These are phyloP conservation scores for Penicillium steckii DNA, from an alignment of 495 filamentous ascomycete species.

Conservation along the genomic window DNA sequence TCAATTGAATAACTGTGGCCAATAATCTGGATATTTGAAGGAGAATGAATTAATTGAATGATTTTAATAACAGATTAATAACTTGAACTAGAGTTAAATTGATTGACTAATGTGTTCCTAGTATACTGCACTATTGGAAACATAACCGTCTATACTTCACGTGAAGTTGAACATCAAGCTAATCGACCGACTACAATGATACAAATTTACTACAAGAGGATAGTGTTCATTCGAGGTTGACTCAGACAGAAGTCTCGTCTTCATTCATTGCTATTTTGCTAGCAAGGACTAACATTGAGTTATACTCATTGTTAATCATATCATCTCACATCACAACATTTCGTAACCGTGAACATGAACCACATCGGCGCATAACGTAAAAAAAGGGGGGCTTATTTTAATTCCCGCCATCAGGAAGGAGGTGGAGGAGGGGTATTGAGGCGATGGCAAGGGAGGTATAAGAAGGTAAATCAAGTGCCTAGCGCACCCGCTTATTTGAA, in stretches of 20 bases:
- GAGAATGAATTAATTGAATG: too few relatives aligned
- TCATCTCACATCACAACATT: constrained; percentile 34
- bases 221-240: too few relatives aligned
- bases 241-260: background rate
- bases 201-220: too few relatives aligned
- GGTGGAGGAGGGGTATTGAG: constrained; percentile 1
- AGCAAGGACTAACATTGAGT: constrained; percentile 14
- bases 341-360: constrained; percentile 33
- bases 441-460: constrained; percentile 12
- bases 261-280: constrained; percentile 25
- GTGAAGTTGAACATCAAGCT: too few relatives aligned
- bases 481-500: constrained; percentile 78
- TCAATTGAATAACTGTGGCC: too few relatives aligned
- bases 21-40: too few relatives aligned
- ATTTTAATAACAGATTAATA: too few relatives aligned
- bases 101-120: too few relatives aligned
- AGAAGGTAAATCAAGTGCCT: background rate
- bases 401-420: constrained; percentile 5
- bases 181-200: too few relatives aligned
- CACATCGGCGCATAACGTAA: constrained; percentile 30
- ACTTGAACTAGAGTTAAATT: too few relatives aligned
- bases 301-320: constrained; percentile 8
- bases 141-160: too few relatives aligned
- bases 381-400: constrained; percentile 17
- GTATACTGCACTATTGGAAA: too few relatives aligned